Percentiles rank a stretch among this genome's conserved stretches.
Conservation (phyloP, 2,329 filamentous ascomycete species). For the Xylariales sp. region DNA sequence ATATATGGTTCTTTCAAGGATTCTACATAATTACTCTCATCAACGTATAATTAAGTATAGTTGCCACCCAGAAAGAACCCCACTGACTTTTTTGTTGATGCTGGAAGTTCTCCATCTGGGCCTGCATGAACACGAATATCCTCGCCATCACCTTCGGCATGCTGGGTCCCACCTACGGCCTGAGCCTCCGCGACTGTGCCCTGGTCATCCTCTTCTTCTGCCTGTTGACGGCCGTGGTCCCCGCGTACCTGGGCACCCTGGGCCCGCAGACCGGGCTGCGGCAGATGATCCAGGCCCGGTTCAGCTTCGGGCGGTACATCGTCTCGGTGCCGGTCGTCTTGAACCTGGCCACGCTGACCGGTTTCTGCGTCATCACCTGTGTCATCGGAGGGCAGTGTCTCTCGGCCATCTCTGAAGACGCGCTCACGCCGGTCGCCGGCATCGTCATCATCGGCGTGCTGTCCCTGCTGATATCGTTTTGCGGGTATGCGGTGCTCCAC, state of each 20-base stretch:
- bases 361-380: constrained; percentile 70
- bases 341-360: constrained; percentile 70
- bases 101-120: constrained; percentile 31
- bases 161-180: constrained; percentile 65
- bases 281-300: constrained; percentile 75
- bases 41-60: neutral
- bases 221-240: constrained; percentile 63
- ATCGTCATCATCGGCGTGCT: constrained; percentile 70
- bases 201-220: constrained; percentile 74
- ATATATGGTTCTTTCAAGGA: neutral
- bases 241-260: constrained; percentile 67
- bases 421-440: constrained; percentile 64
- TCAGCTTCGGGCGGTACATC: constrained; percentile 68
- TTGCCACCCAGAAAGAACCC: neutral
- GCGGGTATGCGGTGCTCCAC: constrained; percentile 67
- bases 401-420: constrained; percentile 61
- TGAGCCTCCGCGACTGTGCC: constrained; percentile 66
- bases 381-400: constrained; percentile 71
- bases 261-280: constrained; percentile 72
- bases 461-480: constrained; percentile 70
- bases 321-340: constrained; percentile 69
- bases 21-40: no score
- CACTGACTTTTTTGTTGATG: constrained; percentile 16
- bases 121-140: constrained; percentile 30
- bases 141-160: constrained; percentile 71